phyloP scores from a whole-genome alignment of 1,139 yeast species.

The Suhomyces bolitotheri region DNA sequence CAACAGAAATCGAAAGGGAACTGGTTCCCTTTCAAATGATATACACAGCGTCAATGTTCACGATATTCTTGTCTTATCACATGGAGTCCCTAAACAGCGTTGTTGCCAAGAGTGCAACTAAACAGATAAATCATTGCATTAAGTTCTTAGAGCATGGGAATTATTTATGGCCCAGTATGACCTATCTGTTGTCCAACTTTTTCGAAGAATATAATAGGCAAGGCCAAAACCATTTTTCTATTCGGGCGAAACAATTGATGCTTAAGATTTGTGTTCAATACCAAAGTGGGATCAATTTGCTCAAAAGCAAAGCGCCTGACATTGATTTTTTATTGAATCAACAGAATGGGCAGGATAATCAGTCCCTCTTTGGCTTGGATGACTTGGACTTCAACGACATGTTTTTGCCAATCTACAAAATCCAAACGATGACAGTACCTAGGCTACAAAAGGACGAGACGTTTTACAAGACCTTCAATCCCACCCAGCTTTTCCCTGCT shows the following conservation, averaged over 20 bases:
- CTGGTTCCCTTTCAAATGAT: slow-evolving; percentile 15
- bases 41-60: slow-evolving; percentile 15
- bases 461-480: slow-evolving; percentile 13
- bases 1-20: slow-evolving; percentile 3
- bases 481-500: slow-evolving; percentile 15
- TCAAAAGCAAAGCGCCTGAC: slow-evolving; percentile 11
- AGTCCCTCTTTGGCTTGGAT: slow-evolving; percentile 8
- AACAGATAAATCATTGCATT: slow-evolving; percentile 15
- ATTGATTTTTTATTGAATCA: slow-evolving; percentile 19
- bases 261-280: slow-evolving; percentile 13
- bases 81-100: slow-evolving; percentile 16
- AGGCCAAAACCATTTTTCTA: slow-evolving; percentile 11
- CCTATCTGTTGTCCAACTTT: slow-evolving; percentile 14
- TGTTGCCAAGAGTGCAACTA: slow-evolving; percentile 16
- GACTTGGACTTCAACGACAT: slow-evolving; percentile 14
- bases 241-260: slow-evolving; percentile 10
- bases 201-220: slow-evolving; percentile 11
- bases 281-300: slow-evolving; percentile 9
- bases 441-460: slow-evolving; percentile 3
- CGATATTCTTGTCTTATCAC: slow-evolving; percentile 18
- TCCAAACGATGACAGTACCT: slow-evolving; percentile 17
- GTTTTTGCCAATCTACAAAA: slow-evolving; percentile 17
- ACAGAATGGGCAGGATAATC: slow-evolving; percentile 1
- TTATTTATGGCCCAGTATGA: slow-evolving; percentile 18
- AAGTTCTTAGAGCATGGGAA: slow-evolving; percentile 14